Evolutionary conservation across 2,329 filamentous ascomycete genomes (phyloP).

Genomic region (Talaromyces pinophilus): DNA sequence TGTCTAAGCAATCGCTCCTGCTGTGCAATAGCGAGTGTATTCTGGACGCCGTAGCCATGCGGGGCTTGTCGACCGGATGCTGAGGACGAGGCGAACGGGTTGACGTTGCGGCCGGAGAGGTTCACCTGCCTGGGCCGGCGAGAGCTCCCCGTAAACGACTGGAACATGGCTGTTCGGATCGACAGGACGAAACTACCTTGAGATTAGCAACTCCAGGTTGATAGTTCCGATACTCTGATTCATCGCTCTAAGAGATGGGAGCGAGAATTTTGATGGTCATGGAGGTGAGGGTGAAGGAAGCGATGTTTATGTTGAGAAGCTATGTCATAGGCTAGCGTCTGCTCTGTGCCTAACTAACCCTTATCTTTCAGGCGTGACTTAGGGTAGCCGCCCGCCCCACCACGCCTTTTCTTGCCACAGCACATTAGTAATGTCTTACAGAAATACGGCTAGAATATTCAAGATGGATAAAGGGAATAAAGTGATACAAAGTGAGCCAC

Average conservation of each 20-base stretch:
- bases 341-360: background rate
- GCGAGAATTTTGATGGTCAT: conserved; percentile 6
- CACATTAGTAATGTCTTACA: background rate
- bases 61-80: conserved; percentile 60
- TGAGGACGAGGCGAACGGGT: conserved; percentile 74
- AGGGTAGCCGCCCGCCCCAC: background rate
- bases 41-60: conserved; percentile 65
- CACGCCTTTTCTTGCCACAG: background rate
- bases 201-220: conserved; percentile 1
- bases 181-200: conserved; percentile 8
- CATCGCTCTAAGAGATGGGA: background rate
- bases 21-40: conserved; percentile 80
- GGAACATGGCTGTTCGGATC: conserved; percentile 66
- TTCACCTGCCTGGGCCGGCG: conserved; percentile 89
- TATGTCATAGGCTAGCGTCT: conserved; percentile 18
- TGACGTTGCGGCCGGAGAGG: conserved; percentile 78
- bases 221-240: conserved; percentile 3
- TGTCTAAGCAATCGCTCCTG: conserved; percentile 80
- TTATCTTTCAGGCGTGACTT: background rate
- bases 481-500: background rate
- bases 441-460: background rate
- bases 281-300: background rate
- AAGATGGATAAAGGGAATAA: background rate
- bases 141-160: conserved; percentile 85
- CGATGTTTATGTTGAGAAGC: conserved; percentile 9